Percentiles rank a stretch among this genome's conserved stretches.
These are phyloP conservation scores for Auxenochlorella pyrenoidosa DNA, from an alignment of 139 green algal genomes.

Conservation along the genomic window DNA sequence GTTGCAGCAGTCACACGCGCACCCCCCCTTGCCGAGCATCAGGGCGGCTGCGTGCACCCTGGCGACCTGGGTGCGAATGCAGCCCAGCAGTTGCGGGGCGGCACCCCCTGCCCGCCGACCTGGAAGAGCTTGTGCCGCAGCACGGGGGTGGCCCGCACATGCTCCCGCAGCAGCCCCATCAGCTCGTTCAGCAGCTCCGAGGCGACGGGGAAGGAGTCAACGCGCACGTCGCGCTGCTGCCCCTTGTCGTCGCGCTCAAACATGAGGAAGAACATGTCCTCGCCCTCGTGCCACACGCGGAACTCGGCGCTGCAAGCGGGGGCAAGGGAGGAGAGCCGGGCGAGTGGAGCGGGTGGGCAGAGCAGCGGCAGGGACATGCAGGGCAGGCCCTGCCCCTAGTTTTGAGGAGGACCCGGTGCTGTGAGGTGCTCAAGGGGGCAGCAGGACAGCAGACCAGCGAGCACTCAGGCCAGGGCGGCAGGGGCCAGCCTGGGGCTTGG, in stretches of 20 bases:
- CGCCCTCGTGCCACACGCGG: slow-evolving; percentile 74
- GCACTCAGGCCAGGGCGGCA: too few species aligned
- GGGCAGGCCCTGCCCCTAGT: too few species aligned
- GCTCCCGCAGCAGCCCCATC: slow-evolving; percentile 75
- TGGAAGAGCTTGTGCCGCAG: slow-evolving; percentile 74
- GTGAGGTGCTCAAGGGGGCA: too few species aligned
- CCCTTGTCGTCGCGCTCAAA: slow-evolving; percentile 60
- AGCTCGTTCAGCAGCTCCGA: slow-evolving; percentile 84
- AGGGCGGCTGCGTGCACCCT: too few species aligned
- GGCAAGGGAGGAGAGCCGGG: neutral
- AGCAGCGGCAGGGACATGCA: too few species aligned
- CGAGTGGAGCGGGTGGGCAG: neutral
- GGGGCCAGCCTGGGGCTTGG: neutral
- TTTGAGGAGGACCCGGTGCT: too few species aligned
- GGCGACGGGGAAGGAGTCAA: slow-evolving; percentile 86
- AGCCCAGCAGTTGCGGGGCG: neutral
- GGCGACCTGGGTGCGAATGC: too few species aligned
- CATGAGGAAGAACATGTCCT: slow-evolving; percentile 78
- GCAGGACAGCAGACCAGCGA: too few species aligned
- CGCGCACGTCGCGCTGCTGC: slow-evolving; percentile 44
- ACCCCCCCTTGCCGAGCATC: too few species aligned
- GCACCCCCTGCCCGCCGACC: slow-evolving; percentile 23
- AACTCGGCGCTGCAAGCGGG: slow-evolving; percentile 69
- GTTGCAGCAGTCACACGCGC: too few species aligned
- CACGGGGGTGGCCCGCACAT: slow-evolving; percentile 36